A percentile compares a stretch with the other conserved stretches of the same genome.
Evolutionary conservation across 192 early-diverging fungal genomes (phyloP).

Genomic region (Umbelopsis isabellina): DNA sequence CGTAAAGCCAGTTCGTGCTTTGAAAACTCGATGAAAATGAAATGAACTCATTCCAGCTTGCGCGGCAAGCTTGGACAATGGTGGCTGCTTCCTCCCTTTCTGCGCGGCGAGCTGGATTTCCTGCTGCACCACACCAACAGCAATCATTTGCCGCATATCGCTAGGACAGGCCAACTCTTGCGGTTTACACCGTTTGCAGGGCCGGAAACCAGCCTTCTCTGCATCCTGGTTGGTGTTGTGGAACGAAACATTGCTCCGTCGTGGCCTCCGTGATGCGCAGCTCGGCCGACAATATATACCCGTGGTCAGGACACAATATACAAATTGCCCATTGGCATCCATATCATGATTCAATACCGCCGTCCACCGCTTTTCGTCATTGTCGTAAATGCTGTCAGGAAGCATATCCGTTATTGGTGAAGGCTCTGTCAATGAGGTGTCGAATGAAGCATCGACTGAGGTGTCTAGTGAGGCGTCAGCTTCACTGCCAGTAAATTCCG

Average conservation of each 20-base stretch:
- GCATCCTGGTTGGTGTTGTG: not conserved
- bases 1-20: constrained; percentile 11
- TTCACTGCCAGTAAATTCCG: too few species aligned
- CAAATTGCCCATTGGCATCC: constrained; percentile 1
- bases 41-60: constrained; percentile 18
- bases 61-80: not conserved
- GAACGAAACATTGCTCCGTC: not conserved
- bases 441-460: not conserved
- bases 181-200: constrained; percentile 18
- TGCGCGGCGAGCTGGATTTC: not conserved
- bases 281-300: constrained; percentile 21
- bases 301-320: constrained; percentile 7
- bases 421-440: not conserved
- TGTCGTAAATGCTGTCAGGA: not conserved
- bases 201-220: constrained; percentile 4
- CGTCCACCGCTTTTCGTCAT: not conserved
- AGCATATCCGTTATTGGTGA: not conserved
- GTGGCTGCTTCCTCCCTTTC: not conserved
- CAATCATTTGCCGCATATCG: not conserved
- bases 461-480: not conserved
- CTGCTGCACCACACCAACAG: not conserved
- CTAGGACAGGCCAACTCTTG: not conserved
- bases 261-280: constrained; percentile 8
- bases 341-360: constrained; percentile 5
- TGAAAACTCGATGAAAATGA: constrained; percentile 20